Conservation (phyloP, 495 filamentous ascomycete species). For the Bacidia rubella region DNA sequence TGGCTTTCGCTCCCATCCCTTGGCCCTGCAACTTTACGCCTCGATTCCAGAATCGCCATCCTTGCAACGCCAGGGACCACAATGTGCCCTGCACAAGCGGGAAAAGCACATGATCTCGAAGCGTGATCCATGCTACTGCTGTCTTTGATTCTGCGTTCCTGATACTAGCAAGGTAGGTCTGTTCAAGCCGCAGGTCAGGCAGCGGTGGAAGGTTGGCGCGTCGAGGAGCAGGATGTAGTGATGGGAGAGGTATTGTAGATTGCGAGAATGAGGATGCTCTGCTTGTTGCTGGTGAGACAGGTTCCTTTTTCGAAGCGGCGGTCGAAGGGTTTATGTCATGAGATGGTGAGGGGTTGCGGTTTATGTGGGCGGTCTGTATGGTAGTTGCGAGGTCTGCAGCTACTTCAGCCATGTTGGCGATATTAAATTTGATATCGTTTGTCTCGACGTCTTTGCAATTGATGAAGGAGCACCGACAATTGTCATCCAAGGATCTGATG, state of each 20-base stretch:
- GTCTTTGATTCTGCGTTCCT: slow-evolving; percentile 61
- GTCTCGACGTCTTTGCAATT: neutral
- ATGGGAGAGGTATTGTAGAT: slow-evolving; percentile 38
- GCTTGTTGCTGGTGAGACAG: slow-evolving; percentile 12
- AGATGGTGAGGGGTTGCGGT: slow-evolving; percentile 46
- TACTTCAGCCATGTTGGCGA: slow-evolving; percentile 26
- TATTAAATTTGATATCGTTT: neutral
- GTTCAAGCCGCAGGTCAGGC: slow-evolving; percentile 90
- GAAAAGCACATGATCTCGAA: slow-evolving; percentile 77
- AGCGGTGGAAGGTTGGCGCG: slow-evolving; percentile 58
- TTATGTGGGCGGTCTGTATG: slow-evolving; percentile 67
- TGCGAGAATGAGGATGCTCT: slow-evolving; percentile 12
- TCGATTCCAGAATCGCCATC: slow-evolving; percentile 76
- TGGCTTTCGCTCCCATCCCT: slow-evolving; percentile 52
- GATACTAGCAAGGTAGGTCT: slow-evolving; percentile 86
- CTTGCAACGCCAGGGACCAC: slow-evolving; percentile 66
- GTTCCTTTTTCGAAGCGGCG: slow-evolving; percentile 43
- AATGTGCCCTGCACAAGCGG: slow-evolving; percentile 70
- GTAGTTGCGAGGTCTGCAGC: slow-evolving; percentile 55
- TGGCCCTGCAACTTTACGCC: slow-evolving; percentile 54
- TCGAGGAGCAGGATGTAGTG: slow-evolving; percentile 34
- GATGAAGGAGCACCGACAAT: no score
- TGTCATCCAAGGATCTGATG: no score
- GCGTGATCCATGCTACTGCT: slow-evolving; percentile 68
- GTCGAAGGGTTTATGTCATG: slow-evolving; percentile 78